Evolutionary conservation across 306 rosid species (phyloP).

Genomic region (Alnus glutinosa): DNA sequence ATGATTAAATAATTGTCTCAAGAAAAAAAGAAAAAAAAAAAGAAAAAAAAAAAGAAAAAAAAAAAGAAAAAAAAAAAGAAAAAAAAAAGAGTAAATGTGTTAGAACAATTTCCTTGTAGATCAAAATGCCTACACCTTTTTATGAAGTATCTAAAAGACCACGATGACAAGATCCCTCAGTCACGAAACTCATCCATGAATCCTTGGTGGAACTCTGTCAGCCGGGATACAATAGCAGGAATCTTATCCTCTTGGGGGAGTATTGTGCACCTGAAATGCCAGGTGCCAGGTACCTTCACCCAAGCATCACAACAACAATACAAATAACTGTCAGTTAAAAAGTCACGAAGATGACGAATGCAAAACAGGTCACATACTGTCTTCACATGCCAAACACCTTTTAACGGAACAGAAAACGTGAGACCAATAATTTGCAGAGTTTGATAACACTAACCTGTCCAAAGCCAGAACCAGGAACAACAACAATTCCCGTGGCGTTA

Average conservation of each 20-base stretch:
- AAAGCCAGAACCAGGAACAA: slow-evolving; percentile 93
- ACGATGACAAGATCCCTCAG: slow-evolving; percentile 25
- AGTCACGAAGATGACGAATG: not conserved
- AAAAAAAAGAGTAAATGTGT: not conserved
- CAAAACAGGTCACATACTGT: not conserved
- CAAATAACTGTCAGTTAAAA: slow-evolving; percentile 22
- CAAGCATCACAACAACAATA: slow-evolving; percentile 11
- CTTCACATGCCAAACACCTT: not conserved
- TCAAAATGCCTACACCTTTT: slow-evolving; percentile 26
- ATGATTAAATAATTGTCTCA: slow-evolving; percentile 6
- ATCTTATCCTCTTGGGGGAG: slow-evolving; percentile 97
- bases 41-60: slow-evolving; percentile 15
- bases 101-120: slow-evolving; percentile 9
- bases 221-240: slow-evolving; percentile 69
- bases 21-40: not conserved
- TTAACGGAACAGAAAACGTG: not conserved
- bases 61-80: slow-evolving; percentile 3
- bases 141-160: slow-evolving; percentile 6
- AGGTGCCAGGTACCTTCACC: slow-evolving; percentile 83
- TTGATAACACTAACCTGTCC: slow-evolving; percentile 66
- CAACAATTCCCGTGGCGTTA: slow-evolving; percentile 79
- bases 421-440: not conserved
- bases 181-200: slow-evolving; percentile 76
- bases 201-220: slow-evolving; percentile 76
- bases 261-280: slow-evolving; percentile 98